Evolutionary conservation across 805 yeast genomes (phyloP).

Genomic region (Candida endomychidarum): DNA sequence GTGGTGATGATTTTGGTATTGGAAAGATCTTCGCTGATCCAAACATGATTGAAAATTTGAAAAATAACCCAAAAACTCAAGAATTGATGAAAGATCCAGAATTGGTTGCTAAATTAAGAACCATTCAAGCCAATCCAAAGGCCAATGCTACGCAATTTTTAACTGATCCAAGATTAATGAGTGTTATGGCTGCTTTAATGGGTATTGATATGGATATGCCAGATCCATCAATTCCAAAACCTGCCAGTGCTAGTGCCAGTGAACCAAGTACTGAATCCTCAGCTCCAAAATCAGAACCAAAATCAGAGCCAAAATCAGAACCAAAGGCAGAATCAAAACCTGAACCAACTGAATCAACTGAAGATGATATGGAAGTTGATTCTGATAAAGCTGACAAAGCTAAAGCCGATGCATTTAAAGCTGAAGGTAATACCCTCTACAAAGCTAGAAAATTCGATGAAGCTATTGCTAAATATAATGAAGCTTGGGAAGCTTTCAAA

Average conservation of each 20-base stretch:
- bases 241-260: constrained; percentile 16
- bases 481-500: constrained; percentile 77
- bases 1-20: constrained; percentile 71
- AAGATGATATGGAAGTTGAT: constrained; percentile 40
- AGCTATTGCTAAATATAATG: constrained; percentile 81
- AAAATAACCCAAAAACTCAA: constrained; percentile 81
- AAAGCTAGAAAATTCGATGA: constrained; percentile 87
- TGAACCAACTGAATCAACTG: no score
- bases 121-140: constrained; percentile 70
- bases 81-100: constrained; percentile 85
- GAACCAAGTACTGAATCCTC: constrained; percentile 4
- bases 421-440: constrained; percentile 83
- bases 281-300: constrained; percentile 15
- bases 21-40: constrained; percentile 82
- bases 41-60: constrained; percentile 68
- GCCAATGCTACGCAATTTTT: constrained; percentile 68
- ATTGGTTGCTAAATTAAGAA: constrained; percentile 66
- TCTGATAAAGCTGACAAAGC: constrained; percentile 42
- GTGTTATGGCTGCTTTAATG: constrained; percentile 78
- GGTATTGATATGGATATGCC: constrained; percentile 71
- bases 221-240: constrained; percentile 18
- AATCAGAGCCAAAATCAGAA: constrained; percentile 18
- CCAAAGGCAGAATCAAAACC: constrained; percentile 18
- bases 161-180: constrained; percentile 84
- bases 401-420: constrained; percentile 70